phyloP scores from a whole-genome alignment of 768 basidiomycete genomes.

The Galerina sulciceps region DNA sequence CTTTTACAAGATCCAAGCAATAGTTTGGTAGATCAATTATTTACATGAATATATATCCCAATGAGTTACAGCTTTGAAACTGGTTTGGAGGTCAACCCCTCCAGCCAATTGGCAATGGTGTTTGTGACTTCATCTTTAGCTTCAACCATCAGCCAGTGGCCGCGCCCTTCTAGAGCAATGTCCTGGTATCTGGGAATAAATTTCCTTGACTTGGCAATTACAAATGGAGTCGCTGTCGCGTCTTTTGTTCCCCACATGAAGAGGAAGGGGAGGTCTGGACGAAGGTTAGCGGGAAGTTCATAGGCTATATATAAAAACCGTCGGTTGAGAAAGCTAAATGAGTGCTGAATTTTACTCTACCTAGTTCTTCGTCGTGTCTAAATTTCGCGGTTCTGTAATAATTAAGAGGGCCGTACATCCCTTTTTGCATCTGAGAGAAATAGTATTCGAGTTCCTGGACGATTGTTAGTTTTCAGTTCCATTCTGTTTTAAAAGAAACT shows the following conservation, averaged over 20 bases:
- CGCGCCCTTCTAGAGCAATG: slow-evolving; percentile 54
- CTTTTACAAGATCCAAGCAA: neutral
- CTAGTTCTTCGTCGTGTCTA: slow-evolving; percentile 70
- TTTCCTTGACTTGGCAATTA: slow-evolving; percentile 48
- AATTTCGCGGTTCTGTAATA: slow-evolving; percentile 70
- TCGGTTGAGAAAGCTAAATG: slow-evolving; percentile 4
- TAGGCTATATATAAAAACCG: slow-evolving; percentile 36
- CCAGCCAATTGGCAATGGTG: slow-evolving; percentile 51
- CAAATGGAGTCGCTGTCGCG: slow-evolving; percentile 42
- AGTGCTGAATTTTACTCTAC: slow-evolving; percentile 23
- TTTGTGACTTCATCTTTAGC: slow-evolving; percentile 58
- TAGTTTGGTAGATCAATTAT: neutral
- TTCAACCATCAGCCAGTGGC: slow-evolving; percentile 76
- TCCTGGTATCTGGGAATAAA: slow-evolving; percentile 56
- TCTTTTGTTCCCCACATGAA: slow-evolving; percentile 66
- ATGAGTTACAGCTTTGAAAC: neutral
- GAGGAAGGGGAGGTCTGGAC: slow-evolving; percentile 57
- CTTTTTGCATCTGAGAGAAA: slow-evolving; percentile 44
- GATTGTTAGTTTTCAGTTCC: slow-evolving; percentile 3
- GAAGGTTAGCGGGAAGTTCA: slow-evolving; percentile 45
- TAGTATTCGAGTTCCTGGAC: slow-evolving; percentile 62
- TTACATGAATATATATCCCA: neutral
- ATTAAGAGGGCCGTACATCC: slow-evolving; percentile 75
- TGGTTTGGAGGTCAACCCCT: slow-evolving; percentile 30
- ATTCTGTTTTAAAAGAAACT: neutral